These are phyloP conservation scores for Paecilomyces dactylethromorphus DNA, from an alignment of 2,329 filamentous ascomycete species.

Conservation along the genomic window DNA sequence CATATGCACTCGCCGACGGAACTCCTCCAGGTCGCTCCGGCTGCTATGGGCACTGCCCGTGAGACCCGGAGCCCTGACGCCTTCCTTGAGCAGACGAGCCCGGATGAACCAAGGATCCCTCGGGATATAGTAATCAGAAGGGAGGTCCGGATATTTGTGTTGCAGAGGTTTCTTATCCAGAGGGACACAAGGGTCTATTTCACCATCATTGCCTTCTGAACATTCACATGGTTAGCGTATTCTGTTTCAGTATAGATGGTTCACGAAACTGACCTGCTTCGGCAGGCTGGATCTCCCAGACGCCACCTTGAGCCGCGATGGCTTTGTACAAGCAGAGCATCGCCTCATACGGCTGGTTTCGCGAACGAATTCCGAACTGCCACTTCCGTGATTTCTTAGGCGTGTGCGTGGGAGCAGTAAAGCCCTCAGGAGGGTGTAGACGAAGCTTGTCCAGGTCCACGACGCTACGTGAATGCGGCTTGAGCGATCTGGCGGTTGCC, in stretches of 20 bases:
- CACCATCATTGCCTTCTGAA: constrained; percentile 25
- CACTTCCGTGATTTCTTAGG: constrained; percentile 72
- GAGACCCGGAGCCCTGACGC: constrained; percentile 53
- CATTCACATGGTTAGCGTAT: constrained; percentile 3
- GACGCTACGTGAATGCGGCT: constrained; percentile 72
- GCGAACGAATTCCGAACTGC: constrained; percentile 95
- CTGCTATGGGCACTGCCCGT: constrained; percentile 33
- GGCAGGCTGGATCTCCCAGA: constrained; percentile 62
- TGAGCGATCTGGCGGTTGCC: constrained; percentile 71
- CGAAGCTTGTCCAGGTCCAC: constrained; percentile 59
- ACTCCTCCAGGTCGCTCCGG: constrained; percentile 35
- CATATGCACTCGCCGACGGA: constrained; percentile 32
- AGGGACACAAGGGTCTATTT: constrained; percentile 24
- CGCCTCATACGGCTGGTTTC: constrained; percentile 90
- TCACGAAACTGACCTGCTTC: constrained; percentile 29
- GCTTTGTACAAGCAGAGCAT: constrained; percentile 94
- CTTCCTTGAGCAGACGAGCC: constrained; percentile 78
- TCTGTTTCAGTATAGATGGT: background rate
- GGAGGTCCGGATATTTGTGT: constrained; percentile 37
- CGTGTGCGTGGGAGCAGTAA: constrained; percentile 40
- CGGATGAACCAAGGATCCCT: constrained; percentile 93
- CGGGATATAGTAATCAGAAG: constrained; percentile 69
- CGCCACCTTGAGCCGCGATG: constrained; percentile 75
- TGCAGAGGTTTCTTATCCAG: constrained; percentile 35
- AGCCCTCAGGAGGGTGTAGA: constrained; percentile 49